phyloP scores from a whole-genome alignment of 176 grass and related monocot genomes.

The Triticum monococcum region DNA sequence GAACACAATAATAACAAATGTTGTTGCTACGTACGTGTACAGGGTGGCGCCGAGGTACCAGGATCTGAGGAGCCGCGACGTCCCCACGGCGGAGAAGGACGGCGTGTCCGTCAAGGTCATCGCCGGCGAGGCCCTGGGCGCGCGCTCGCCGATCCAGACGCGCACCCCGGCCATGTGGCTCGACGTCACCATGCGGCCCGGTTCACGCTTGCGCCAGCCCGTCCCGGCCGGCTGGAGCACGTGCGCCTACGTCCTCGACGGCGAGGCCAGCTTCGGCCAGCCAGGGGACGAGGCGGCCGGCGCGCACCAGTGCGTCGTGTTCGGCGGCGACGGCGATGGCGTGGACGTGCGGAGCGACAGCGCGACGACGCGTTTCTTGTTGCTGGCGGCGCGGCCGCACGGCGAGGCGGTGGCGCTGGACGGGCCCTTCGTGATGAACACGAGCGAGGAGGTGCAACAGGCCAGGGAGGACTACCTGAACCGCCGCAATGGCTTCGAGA shows the following conservation, averaged over 20 bases:
- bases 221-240: conserved; percentile 64
- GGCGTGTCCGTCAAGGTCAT: conserved; percentile 77
- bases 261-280: conserved; percentile 53
- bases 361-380: conserved; percentile 34
- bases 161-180: conserved; percentile 69
- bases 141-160: conserved; percentile 54
- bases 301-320: conserved; percentile 55
- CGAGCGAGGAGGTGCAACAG: conserved; percentile 57
- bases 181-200: conserved; percentile 64
- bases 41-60: conserved; percentile 88
- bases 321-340: conserved; percentile 42
- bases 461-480: conserved; percentile 60
- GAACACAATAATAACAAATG: neutral
- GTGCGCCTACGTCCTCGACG: conserved; percentile 68
- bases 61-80: conserved; percentile 62
- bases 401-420: conserved; percentile 56
- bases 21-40: neutral
- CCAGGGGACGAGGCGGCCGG: neutral
- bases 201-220: conserved; percentile 40
- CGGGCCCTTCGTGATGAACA: conserved; percentile 84
- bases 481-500: conserved; percentile 74
- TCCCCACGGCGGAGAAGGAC: conserved; percentile 46
- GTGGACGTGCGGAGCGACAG: conserved; percentile 28
- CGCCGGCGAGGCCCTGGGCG: conserved; percentile 67
- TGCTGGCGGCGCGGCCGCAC: conserved; percentile 65